These are phyloP conservation scores for Dryadomyces quercivorus DNA, from an alignment of 2,329 filamentous ascomycete species.

Conservation along the genomic window DNA sequence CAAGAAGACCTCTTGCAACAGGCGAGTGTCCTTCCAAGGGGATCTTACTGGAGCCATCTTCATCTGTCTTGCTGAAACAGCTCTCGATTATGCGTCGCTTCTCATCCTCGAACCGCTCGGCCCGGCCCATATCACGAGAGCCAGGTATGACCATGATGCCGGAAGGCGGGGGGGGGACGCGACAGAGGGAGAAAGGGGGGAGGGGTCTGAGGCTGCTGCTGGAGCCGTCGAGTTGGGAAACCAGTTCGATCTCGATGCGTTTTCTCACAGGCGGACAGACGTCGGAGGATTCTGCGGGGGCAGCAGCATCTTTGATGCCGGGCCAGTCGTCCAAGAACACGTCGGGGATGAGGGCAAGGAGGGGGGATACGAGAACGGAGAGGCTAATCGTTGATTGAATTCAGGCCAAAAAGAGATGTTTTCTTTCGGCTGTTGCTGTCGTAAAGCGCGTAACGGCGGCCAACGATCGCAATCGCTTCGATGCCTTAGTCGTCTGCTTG, in stretches of 20 bases:
- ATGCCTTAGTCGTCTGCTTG: not conserved
- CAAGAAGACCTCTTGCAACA: not conserved
- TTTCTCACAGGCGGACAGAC: not conserved
- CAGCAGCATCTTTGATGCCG: not conserved
- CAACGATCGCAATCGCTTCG: too few relatives aligned
- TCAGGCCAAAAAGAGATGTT: too few relatives aligned
- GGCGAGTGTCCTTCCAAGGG: slow-evolving; percentile 7
- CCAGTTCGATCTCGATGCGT: not conserved
- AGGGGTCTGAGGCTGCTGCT: not conserved
- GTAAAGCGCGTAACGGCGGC: too few relatives aligned
- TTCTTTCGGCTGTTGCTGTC: too few relatives aligned
- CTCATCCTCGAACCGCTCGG: slow-evolving; percentile 92
- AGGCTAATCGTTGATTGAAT: not conserved
- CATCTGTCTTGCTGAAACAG: slow-evolving; percentile 84
- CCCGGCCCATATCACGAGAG: slow-evolving; percentile 32
- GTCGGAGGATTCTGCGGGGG: not conserved
- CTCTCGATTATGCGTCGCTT: slow-evolving; percentile 89
- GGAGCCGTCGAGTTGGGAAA: not conserved
- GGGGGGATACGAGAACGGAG: not conserved
- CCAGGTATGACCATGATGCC: slow-evolving; percentile 19
- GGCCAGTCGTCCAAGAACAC: not conserved
- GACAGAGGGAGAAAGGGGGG: not conserved
- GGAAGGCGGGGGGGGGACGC: not conserved
- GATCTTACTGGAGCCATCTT: slow-evolving; percentile 66
- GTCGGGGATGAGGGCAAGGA: not conserved